Evolutionary conservation across 352 stramenopile genomes (phyloP).

Genomic region (Pythium oligandrum): DNA sequence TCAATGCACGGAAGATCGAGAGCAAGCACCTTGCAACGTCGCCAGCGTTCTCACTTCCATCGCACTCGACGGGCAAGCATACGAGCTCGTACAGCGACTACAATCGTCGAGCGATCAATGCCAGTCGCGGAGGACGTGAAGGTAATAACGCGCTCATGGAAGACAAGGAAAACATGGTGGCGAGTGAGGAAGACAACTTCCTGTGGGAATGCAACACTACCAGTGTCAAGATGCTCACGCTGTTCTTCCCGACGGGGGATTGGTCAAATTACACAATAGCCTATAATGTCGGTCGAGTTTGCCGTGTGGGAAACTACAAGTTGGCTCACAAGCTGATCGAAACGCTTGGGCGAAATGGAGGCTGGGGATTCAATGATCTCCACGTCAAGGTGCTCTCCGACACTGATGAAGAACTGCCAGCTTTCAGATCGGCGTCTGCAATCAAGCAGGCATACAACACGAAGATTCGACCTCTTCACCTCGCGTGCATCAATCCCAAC

Average conservation of each 20-base stretch:
- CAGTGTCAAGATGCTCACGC: slow-evolving; percentile 58
- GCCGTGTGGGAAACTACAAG: slow-evolving; percentile 38
- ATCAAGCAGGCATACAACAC: slow-evolving; percentile 66
- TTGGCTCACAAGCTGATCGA: slow-evolving; percentile 48
- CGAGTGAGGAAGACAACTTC: slow-evolving; percentile 14
- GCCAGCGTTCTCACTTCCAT: slow-evolving; percentile 53
- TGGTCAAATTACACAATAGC: slow-evolving; percentile 34
- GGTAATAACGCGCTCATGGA: slow-evolving; percentile 69
- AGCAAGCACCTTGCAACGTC: slow-evolving; percentile 31
- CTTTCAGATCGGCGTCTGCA: slow-evolving; percentile 56
- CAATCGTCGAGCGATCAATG: slow-evolving; percentile 76
- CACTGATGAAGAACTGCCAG: slow-evolving; percentile 27
- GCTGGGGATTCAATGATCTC: slow-evolving; percentile 61
- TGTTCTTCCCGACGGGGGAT: slow-evolving; percentile 58
- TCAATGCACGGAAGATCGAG: slow-evolving; percentile 45
- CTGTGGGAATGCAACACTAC: slow-evolving; percentile 39
- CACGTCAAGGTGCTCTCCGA: slow-evolving; percentile 53
- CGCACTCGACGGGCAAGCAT: slow-evolving; percentile 70
- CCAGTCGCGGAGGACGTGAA: slow-evolving; percentile 72
- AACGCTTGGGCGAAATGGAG: slow-evolving; percentile 43
- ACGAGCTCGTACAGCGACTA: slow-evolving; percentile 80
- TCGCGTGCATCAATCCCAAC: slow-evolving; percentile 75
- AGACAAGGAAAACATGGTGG: slow-evolving; percentile 19
- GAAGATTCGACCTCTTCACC: slow-evolving; percentile 58
- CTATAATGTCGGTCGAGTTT: slow-evolving; percentile 30